A percentile compares a stretch with the other conserved stretches of the same genome.
Evolutionary conservation across 1,139 yeast species (phyloP).

Genomic region (Blastobotrys elegans): DNA sequence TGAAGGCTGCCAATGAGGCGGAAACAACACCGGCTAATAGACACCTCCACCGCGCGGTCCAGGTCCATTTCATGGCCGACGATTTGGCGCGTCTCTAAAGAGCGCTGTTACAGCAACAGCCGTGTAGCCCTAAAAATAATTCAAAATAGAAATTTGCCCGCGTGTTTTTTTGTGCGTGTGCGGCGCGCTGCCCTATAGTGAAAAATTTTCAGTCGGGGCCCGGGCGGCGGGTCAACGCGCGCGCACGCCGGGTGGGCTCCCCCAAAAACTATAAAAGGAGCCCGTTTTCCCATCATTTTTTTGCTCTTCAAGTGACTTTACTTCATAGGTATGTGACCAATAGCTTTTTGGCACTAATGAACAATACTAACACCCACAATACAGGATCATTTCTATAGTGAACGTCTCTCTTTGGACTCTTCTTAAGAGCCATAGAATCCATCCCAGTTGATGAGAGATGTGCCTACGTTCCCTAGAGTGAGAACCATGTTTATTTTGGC

Average conservation of each 20-base stretch:
- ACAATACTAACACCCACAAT: constrained; percentile 1
- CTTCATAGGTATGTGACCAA: constrained; percentile 13
- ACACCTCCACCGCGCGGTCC: background rate
- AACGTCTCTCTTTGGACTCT: constrained; percentile 97
- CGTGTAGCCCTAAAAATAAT: too few relatives aligned
- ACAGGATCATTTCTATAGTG: constrained; percentile 96
- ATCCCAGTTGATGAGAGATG: constrained; percentile 99
- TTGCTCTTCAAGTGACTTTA: constrained; percentile 13
- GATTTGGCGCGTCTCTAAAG: background rate
- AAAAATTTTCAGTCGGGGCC: too few relatives aligned
- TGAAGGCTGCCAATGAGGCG: background rate
- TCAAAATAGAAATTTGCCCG: too few relatives aligned
- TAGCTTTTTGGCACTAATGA: constrained; percentile 2
- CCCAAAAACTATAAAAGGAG: constrained; percentile 12
- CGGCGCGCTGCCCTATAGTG: too few relatives aligned
- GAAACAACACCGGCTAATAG: background rate
- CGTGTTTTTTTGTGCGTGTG: too few relatives aligned
- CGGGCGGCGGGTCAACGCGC: too few relatives aligned
- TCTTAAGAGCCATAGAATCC: constrained; percentile 99
- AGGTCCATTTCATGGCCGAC: background rate
- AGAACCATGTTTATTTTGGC: constrained; percentile 37
- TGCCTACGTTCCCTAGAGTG: constrained; percentile 95
- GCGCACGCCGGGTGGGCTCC: constrained; percentile 1
- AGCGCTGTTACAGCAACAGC: background rate
- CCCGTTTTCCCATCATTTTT: constrained; percentile 8